Conservation (phyloP, 352 stramenopile genomes). For the Phytophthora foliorum region DNA sequence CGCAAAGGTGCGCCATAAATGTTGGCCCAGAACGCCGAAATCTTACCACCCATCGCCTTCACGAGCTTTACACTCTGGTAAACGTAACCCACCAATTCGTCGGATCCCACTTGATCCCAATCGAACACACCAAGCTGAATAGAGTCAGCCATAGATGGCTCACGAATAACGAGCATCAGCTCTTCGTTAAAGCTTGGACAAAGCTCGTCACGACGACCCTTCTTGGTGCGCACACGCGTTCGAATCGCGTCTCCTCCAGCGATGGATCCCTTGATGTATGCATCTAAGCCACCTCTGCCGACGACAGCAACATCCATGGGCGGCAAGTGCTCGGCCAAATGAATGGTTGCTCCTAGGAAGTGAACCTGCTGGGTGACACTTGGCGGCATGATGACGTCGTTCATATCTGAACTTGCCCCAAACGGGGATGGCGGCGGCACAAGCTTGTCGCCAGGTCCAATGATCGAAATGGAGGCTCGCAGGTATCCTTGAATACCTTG, state of each 20-base stretch:
- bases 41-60: conserved; percentile 65
- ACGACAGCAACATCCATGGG: conserved; percentile 80
- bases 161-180: conserved; percentile 78
- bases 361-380: conserved; percentile 78
- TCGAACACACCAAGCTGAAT: conserved; percentile 79
- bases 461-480: conserved; percentile 87
- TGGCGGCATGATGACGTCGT: conserved; percentile 82
- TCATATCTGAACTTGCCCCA: conserved; percentile 54
- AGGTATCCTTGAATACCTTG: conserved; percentile 93
- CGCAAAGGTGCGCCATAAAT: conserved; percentile 80
- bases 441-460: conserved; percentile 90
- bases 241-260: conserved; percentile 68
- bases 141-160: conserved; percentile 83
- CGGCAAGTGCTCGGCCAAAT: conserved; percentile 76
- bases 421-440: conserved; percentile 75
- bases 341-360: conserved; percentile 76
- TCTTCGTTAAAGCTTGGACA: conserved; percentile 85
- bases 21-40: conserved; percentile 78
- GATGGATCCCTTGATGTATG: conserved; percentile 73
- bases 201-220: conserved; percentile 73
- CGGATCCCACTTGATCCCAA: conserved; percentile 81
- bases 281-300: conserved; percentile 72
- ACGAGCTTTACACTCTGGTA: conserved; percentile 81
- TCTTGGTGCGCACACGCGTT: conserved; percentile 82
- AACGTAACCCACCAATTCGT: conserved; percentile 79